phyloP scores from a whole-genome alignment of 495 filamentous ascomycete genomes.

The Collariella sp. region DNA sequence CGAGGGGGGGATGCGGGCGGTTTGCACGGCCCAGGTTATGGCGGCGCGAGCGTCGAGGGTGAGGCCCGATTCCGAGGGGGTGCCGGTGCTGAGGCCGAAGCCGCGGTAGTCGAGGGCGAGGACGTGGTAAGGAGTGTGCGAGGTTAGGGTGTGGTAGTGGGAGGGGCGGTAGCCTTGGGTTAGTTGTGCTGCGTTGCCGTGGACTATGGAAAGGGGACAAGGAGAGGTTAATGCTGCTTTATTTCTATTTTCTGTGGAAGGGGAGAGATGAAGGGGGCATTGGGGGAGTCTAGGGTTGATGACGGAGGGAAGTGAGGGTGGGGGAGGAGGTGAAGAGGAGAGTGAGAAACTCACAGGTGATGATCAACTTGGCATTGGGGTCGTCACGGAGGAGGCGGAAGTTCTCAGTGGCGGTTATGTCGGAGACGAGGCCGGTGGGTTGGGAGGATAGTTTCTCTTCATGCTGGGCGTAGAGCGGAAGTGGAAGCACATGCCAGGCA shows the following conservation, averaged over 20 bases:
- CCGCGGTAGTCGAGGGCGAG: slow-evolving; percentile 81
- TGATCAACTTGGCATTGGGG: slow-evolving; percentile 50
- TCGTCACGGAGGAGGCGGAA: slow-evolving; percentile 57
- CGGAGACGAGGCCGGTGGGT: slow-evolving; percentile 39
- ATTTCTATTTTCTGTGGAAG: no score
- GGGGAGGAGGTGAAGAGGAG: neutral
- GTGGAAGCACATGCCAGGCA: slow-evolving; percentile 64
- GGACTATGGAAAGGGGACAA: slow-evolving; percentile 24
- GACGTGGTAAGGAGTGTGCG: slow-evolving; percentile 51
- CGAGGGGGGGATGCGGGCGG: slow-evolving; percentile 54
- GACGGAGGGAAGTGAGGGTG: neutral
- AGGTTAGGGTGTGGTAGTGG: slow-evolving; percentile 55
- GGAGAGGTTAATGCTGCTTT: neutral
- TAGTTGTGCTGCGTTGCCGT: slow-evolving; percentile 56
- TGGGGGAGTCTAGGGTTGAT: neutral
- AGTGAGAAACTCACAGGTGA: slow-evolving; percentile 40
- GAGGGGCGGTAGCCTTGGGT: slow-evolving; percentile 53
- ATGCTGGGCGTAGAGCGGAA: slow-evolving; percentile 53
- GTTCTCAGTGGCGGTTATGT: slow-evolving; percentile 46
- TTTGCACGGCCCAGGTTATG: slow-evolving; percentile 59
- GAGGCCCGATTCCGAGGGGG: slow-evolving; percentile 72
- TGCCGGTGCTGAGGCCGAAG: slow-evolving; percentile 72
- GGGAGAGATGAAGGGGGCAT: neutral
- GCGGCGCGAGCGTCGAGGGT: slow-evolving; percentile 69
- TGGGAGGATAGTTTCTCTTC: slow-evolving; percentile 44